Evolutionary conservation across 2,329 filamentous ascomycete genomes (phyloP), one percentile per base, ranked within the genome.

Genomic region (Cordyceps cateniannulata): DNA sequence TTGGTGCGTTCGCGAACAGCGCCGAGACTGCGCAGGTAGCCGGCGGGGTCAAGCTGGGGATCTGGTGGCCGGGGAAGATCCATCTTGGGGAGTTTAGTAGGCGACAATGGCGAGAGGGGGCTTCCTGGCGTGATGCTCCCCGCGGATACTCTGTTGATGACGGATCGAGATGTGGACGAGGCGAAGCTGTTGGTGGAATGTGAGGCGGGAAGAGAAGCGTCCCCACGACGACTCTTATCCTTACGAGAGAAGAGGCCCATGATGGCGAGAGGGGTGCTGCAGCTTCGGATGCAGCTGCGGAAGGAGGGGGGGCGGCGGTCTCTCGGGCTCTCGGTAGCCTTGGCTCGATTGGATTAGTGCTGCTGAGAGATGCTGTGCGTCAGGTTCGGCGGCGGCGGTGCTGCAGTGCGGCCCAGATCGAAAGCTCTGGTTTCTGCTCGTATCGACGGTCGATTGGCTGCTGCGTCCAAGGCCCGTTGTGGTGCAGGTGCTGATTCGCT

Each of bases 1-100:
- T 78, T 84, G 70, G 85, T 88, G 64, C 92, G 80, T 69, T 97
- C 91, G 64, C 95, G 84, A 27, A 99, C 91, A 29, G 95, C 86
- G 69, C 91, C 86, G 69, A 98, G 85, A 76, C 92, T 97, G 71
- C 90, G 86, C 69, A 99, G 83, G 75, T 98, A 98, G 63, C 87
- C 93, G 25, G 89, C 91, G 22, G 93, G 93, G 72, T 98, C 91
- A 67, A 93, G 81, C 64, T 88, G 83, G 69, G 93, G 93, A 75
- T 98, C 93, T 29, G 93, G 93, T 18, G 92, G 86, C 69, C 86
- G 88, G 54, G 93, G 90, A 52, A 98, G 83, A 65, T 91, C 85
- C 69, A 96, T 81, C 73, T 92, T 90, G 67, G 88, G 86, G 66
- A 93, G 82, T 64, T 75, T 79, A 66, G 72, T 70, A 62, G 72